phyloP scores from a whole-genome alignment of 2,329 filamentous ascomycete species.

The Diaporthe humulicola region DNA sequence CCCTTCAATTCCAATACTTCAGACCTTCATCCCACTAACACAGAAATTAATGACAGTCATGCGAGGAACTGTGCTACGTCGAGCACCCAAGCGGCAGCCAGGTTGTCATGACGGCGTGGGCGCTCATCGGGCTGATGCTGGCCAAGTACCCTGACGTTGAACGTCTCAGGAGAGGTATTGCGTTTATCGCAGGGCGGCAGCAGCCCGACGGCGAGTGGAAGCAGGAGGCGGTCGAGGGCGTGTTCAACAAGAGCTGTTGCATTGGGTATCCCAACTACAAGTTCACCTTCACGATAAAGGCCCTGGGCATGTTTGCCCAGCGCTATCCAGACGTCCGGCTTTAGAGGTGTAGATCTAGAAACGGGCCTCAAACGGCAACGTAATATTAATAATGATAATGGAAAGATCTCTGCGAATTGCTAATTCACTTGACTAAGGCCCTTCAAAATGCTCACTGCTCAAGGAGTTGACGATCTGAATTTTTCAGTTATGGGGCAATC shows the following conservation, averaged over 20 bases:
- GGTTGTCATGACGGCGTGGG: constrained; percentile 96
- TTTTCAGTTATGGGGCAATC: too few species aligned
- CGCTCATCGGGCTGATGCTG: constrained; percentile 83
- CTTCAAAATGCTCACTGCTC: too few species aligned
- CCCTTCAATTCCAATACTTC: not conserved
- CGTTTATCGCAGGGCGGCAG: constrained; percentile 87
- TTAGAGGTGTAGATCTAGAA: not conserved
- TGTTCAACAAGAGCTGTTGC: constrained; percentile 99
- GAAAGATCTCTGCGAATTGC: not conserved
- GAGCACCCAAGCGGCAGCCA: constrained; percentile 84
- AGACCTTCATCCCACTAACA: constrained; percentile 19
- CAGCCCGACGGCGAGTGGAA: constrained; percentile 92
- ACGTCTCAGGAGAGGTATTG: constrained; percentile 80
- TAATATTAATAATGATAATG: constrained; percentile 10
- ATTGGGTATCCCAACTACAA: constrained; percentile 99
- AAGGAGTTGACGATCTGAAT: too few species aligned
- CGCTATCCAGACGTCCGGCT: constrained; percentile 77
- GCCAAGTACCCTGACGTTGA: constrained; percentile 83
- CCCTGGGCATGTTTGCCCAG: constrained; percentile 87
- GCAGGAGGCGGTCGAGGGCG: constrained; percentile 95
- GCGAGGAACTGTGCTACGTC: constrained; percentile 80
- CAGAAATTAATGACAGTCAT: constrained; percentile 64
- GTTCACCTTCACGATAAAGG: constrained; percentile 94
- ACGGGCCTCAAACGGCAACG: not conserved
- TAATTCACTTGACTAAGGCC: not conserved